Base-by-base conservation (phyloP, 345 rosid species). In the Conringia planisiliqua region DNA sequence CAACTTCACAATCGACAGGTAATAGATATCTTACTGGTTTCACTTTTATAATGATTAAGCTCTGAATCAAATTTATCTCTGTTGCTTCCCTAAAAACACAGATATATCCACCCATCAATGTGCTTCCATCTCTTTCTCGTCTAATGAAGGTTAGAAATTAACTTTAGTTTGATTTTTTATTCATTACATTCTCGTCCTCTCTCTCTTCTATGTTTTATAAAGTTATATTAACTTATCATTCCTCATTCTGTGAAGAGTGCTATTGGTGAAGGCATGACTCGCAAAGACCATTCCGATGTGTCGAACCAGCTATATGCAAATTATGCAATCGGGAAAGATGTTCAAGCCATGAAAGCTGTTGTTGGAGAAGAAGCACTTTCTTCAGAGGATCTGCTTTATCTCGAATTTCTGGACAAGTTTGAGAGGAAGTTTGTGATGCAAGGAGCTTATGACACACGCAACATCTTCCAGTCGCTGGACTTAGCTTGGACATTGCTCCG, bases 291-390 rank as follows among this genome's bases (percentile, higher is more conserved):
- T 77, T 60, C 97, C 0, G 97, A 94, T 79, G 96, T 94, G 66
- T 94, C 98, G 59, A 94, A 91, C 85, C 97, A 94, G 97, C 82
- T 95, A 24, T 95, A 95, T 57, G 99, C 99, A 69, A 95, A 95
- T 40, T 95, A 95, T 85, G 99, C 98, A 14, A 95, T 92, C 69
- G 99, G 99, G 39, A 95, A 95, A 80, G 98, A 92, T 78, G 98
- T 95, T 30, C 98, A 95, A 78, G 99, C 99, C 10, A 95, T 95
- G 99, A 95, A 95, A 82, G 98, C 97, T 76, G 99, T 95, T 69
- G 99, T 95, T 30, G 99, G 99, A 90, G 99, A 92, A 75, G 98
- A 95, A 90, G 99, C 99, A 24, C 97, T 95, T 74, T 95, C 99
- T 58, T 92, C 97, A 11, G 99, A 92, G 84, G 99, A 95, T 70